Evolutionary conservation across 352 stramenopile genomes (phyloP), one percentile per base, ranked within the genome.

Genomic region (Globisporangium camurandrum): DNA sequence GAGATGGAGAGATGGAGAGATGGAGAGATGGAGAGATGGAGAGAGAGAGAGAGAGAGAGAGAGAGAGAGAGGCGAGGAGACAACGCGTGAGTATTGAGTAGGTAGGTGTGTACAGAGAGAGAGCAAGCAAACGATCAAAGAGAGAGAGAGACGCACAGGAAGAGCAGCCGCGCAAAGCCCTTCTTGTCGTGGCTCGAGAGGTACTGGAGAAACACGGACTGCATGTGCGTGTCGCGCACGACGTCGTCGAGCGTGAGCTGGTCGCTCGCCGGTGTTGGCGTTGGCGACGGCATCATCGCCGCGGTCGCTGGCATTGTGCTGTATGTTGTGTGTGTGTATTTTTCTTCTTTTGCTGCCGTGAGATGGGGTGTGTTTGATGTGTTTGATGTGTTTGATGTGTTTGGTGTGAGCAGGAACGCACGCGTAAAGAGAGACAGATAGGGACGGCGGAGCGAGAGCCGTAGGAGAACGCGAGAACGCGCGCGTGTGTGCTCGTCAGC

Each of bases 141-240:
- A 41, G 22, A 44, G 17, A 38, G 10, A 37, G 10, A 22, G 8
- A 74, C 69, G 44, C 57, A 84, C 69, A 93, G 67, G 46, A 93
- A 93, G 36, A 93, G 62, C 33, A 93, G 59, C 4, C 76, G 81
- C 34, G 81, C 76, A 53, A 93, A 93, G 23, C 59, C 71, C 48
- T 83, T 88, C 56, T 68, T 68, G 62, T 93, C 75, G 26, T 66
- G 53, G 12, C 46, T 41, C 16, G 78, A 88, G 16, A 90, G 69
- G 48, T 90, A 71, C 71, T 89, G 73, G 30, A 93, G 76, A 61
- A 88, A 93, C 43, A 86, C 54, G 31, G 78, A 75, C 60, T 93
- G 81, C 36, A 90, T 69, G 48, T 89, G 76, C 49, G 81, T 67
- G 54, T 93, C 81, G 27, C 68, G 66, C 19, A 90, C 74, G 17